A percentile compares a stretch with the other conserved stretches of the same genome.
These are phyloP conservation scores for Diaporthe batatas DNA, from an alignment of 2,329 filamentous ascomycete genomes.

Conservation along the genomic window DNA sequence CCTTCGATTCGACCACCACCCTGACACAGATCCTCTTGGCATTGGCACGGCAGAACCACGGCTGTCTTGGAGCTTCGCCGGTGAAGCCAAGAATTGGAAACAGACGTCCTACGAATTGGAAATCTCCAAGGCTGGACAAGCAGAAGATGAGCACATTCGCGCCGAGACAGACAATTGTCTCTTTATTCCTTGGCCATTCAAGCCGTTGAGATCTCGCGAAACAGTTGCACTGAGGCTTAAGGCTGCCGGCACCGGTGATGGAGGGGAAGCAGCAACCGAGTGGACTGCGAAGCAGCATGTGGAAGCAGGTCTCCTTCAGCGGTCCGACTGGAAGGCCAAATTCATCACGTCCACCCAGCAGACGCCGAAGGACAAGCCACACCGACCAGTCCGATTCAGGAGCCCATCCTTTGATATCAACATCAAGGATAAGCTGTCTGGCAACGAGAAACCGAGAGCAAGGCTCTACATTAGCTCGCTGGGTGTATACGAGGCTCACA, in stretches of 20 bases:
- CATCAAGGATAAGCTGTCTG: background rate
- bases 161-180: slow-evolving; percentile 10
- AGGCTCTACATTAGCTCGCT: slow-evolving; percentile 49
- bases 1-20: slow-evolving; percentile 39
- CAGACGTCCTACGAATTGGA: slow-evolving; percentile 37
- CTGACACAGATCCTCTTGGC: slow-evolving; percentile 32
- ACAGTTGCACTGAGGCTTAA: slow-evolving; percentile 21
- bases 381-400: slow-evolving; percentile 27
- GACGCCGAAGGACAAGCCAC: slow-evolving; percentile 19
- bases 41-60: slow-evolving; percentile 33
- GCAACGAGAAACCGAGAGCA: background rate
- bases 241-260: background rate
- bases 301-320: slow-evolving; percentile 33
- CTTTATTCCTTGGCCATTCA: slow-evolving; percentile 29
- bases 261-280: background rate
- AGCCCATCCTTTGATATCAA: slow-evolving; percentile 17
- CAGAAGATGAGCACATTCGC: background rate
- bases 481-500: slow-evolving; percentile 54
- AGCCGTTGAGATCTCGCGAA: slow-evolving; percentile 31
- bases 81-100: slow-evolving; percentile 25
- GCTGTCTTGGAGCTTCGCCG: slow-evolving; percentile 37
- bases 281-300: slow-evolving; percentile 32
- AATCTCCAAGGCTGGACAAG: background rate
- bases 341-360: slow-evolving; percentile 36
- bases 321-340: slow-evolving; percentile 39